Evolutionary conservation across 345 rosid genomes (phyloP).

Genomic region (Boechera stricta): DNA sequence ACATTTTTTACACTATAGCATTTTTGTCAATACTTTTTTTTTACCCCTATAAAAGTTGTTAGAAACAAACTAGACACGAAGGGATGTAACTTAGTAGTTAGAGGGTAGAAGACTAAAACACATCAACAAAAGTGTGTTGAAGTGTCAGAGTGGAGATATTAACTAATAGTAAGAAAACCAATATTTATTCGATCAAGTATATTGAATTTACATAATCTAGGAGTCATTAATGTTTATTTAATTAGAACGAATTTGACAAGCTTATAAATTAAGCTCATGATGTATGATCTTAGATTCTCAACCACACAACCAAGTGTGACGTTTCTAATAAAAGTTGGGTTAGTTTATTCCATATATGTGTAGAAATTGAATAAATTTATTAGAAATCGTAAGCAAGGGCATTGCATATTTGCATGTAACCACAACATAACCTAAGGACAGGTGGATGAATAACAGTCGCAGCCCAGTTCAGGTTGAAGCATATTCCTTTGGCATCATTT

Average conservation of each 20-base stretch:
- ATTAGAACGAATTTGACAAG: background rate
- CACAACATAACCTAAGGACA: conserved; percentile 12
- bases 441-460: background rate
- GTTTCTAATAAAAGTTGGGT: background rate
- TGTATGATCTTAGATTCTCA: background rate
- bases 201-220: background rate
- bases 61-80: too few relatives aligned
- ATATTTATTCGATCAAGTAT: background rate
- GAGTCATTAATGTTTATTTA: background rate
- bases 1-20: too few relatives aligned
- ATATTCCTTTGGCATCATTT: conserved; percentile 34
- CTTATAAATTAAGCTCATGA: conserved; percentile 4
- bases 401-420: conserved; percentile 5
- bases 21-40: too few relatives aligned
- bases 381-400: background rate
- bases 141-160: too few relatives aligned
- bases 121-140: too few relatives aligned
- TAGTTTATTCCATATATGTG: background rate
- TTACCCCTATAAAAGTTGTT: too few relatives aligned
- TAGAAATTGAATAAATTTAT: background rate
- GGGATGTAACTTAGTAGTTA: too few relatives aligned
- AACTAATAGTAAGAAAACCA: background rate
- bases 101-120: too few relatives aligned
- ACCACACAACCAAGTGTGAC: background rate
- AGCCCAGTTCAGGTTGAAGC: background rate